These are phyloP conservation scores for Phyllosticta paracitricarpa DNA, from an alignment of 2,329 filamentous ascomycete species.

Conservation along the genomic window DNA sequence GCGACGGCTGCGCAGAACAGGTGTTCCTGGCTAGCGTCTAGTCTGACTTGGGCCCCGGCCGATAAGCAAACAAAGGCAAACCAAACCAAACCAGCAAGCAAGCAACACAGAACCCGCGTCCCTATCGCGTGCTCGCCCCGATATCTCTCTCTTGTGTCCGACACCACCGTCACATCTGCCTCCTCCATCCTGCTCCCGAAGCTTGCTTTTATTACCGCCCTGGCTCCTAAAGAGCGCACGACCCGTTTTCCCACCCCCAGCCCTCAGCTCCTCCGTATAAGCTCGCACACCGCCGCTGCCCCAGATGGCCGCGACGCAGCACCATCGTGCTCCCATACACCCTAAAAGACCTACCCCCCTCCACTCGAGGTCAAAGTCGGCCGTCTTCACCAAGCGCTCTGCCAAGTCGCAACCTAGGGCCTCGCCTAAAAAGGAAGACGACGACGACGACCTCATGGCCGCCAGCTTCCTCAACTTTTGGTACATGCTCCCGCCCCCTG, in stretches of 20 bases:
- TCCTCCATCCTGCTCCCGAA: background rate
- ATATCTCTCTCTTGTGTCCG: background rate
- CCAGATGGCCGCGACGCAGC: constrained; percentile 23
- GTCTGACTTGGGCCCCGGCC: background rate
- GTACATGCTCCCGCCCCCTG: constrained; percentile 23
- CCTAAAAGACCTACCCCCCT: constrained; percentile 24
- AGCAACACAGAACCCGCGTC: constrained; percentile 1
- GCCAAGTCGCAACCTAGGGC: constrained; percentile 9
- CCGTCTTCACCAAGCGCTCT: constrained; percentile 24
- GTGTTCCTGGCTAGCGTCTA: constrained; percentile 7
- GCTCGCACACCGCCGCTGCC: constrained; percentile 12
- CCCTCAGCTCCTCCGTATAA: constrained; percentile 10
- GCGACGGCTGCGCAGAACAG: background rate
- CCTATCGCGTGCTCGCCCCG: constrained; percentile 4
- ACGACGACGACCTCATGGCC: constrained; percentile 41
- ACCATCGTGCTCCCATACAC: constrained; percentile 13
- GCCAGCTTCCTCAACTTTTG: constrained; percentile 44
- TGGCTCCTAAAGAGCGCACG: background rate
- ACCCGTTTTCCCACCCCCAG: background rate
- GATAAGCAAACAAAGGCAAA: constrained; percentile 10
- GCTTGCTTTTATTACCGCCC: background rate
- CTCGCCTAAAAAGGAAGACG: constrained; percentile 22
- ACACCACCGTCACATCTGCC: background rate
- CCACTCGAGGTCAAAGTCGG: constrained; percentile 25
- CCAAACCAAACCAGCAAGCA: background rate